Evolutionary conservation across 2,329 filamentous ascomycete genomes (phyloP).

Genomic region (Coleophoma cylindrospora): DNA sequence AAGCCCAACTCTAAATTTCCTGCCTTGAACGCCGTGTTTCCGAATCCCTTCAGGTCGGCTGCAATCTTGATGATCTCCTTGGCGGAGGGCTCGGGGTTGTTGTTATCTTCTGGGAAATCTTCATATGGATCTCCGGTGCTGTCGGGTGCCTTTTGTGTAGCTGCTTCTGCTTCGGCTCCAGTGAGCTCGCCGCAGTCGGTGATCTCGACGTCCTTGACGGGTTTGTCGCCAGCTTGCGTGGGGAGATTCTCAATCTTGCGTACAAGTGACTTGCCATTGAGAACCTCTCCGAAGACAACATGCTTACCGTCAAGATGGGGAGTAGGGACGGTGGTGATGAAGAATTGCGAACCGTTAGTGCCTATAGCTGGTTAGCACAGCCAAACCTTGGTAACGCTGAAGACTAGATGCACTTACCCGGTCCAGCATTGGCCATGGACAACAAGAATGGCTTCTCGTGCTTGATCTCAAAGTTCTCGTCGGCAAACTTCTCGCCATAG

Average conservation of each 20-base stretch:
- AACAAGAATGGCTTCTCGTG: constrained; percentile 91
- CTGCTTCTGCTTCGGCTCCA: constrained; percentile 62
- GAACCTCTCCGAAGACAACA: constrained; percentile 93
- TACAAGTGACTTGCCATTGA: constrained; percentile 86
- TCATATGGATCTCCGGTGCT: constrained; percentile 86
- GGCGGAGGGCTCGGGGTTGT: constrained; percentile 58
- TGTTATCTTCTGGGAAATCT: constrained; percentile 85
- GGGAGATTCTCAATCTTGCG: constrained; percentile 83
- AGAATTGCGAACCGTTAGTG: constrained; percentile 97
- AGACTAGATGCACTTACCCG: constrained; percentile 49
- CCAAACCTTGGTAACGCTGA: background rate
- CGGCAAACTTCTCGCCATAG: constrained; percentile 94
- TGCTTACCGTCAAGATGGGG: constrained; percentile 95
- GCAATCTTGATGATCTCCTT: constrained; percentile 72
- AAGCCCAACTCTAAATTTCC: constrained; percentile 67
- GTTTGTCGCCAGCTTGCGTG: constrained; percentile 74
- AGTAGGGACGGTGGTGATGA: constrained; percentile 91
- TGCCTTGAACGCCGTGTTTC: constrained; percentile 87
- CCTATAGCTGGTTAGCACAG: constrained; percentile 36
- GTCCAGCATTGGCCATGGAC: constrained; percentile 97
- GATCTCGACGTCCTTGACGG: constrained; percentile 67
- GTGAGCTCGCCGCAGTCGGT: constrained; percentile 80
- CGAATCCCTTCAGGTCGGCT: constrained; percentile 80
- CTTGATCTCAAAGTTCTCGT: constrained; percentile 91
- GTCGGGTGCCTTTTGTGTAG: constrained; percentile 67